phyloP scores from a whole-genome alignment of 2,329 filamentous ascomycete genomes.

The Purpureocillium takamizusanense region DNA sequence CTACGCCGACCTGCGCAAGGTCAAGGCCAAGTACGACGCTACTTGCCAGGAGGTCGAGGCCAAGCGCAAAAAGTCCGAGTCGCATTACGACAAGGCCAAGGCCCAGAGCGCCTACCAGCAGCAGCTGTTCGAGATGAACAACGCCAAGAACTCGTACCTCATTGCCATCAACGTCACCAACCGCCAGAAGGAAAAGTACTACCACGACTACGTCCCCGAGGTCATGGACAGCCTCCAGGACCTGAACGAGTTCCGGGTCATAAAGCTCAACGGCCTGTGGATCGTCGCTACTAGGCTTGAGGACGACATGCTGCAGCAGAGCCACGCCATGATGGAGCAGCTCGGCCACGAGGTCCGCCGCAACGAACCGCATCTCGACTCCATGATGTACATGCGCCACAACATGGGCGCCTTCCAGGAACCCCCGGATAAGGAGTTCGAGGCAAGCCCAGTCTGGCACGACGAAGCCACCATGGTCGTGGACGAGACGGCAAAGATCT shows the following conservation, averaged over 20 bases:
- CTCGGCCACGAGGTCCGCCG: slow-evolving; percentile 74
- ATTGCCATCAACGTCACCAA: slow-evolving; percentile 96
- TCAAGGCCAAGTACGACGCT: slow-evolving; percentile 86
- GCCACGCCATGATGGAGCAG: slow-evolving; percentile 61
- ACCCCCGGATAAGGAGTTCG: slow-evolving; percentile 75
- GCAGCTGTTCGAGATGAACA: slow-evolving; percentile 91
- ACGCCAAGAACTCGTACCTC: slow-evolving; percentile 95
- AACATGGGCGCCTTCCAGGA: slow-evolving; percentile 79
- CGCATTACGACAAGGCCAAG: slow-evolving; percentile 88
- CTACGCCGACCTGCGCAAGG: slow-evolving; percentile 80
- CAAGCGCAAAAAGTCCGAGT: slow-evolving; percentile 88
- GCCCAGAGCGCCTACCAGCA: slow-evolving; percentile 87
- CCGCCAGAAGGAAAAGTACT: slow-evolving; percentile 95
- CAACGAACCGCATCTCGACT: slow-evolving; percentile 83
- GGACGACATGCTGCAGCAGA: slow-evolving; percentile 65
- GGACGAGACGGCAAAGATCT: slow-evolving; percentile 82
- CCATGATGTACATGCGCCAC: slow-evolving; percentile 95
- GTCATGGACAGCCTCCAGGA: slow-evolving; percentile 90
- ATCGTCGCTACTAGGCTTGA: slow-evolving; percentile 71
- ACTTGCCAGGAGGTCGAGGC: slow-evolving; percentile 92
- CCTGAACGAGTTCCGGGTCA: slow-evolving; percentile 78
- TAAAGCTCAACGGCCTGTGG: slow-evolving; percentile 82
- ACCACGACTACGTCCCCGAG: slow-evolving; percentile 92
- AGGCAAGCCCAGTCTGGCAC: slow-evolving; percentile 94
- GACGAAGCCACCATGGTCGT: slow-evolving; percentile 82